Evolutionary conservation across 768 basidiomycete genomes (phyloP).

Genomic region (Boletus sp.): DNA sequence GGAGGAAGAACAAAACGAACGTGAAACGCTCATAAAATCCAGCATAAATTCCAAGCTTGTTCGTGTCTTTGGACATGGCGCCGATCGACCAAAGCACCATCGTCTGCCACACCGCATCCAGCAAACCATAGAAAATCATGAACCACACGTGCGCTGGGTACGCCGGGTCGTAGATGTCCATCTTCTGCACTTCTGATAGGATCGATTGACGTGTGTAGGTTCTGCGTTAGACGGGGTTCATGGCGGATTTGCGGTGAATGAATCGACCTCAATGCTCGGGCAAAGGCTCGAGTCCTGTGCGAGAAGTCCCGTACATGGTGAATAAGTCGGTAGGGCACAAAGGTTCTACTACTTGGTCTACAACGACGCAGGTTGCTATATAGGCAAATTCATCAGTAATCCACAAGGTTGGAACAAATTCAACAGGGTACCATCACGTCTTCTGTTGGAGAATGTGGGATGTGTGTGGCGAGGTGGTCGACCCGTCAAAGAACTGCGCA

Average conservation of each 20-base stretch:
- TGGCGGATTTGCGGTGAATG: background rate
- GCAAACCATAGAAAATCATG: slow-evolving; percentile 65
- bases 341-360: slow-evolving; percentile 2
- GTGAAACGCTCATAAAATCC: slow-evolving; percentile 73
- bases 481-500: background rate
- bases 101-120: slow-evolving; percentile 83
- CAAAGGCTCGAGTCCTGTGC: background rate
- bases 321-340: background rate
- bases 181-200: slow-evolving; percentile 38
- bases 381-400: background rate
- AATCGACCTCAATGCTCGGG: background rate
- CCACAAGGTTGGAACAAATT: background rate
- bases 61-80: slow-evolving; percentile 77
- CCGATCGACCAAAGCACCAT: slow-evolving; percentile 78
- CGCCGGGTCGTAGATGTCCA: slow-evolving; percentile 46
- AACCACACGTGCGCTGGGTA: slow-evolving; percentile 44
- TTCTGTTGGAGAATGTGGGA: background rate
- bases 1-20: slow-evolving; percentile 22
- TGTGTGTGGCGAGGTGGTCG: background rate
- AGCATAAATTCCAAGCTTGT: slow-evolving; percentile 70
- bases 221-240: slow-evolving; percentile 21
- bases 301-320: background rate
- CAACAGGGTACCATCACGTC: background rate
- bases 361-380: background rate
- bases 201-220: slow-evolving; percentile 56